Base-by-base conservation (phyloP, 2,329 filamentous ascomycete genomes). In the Pseudogymnoascus sp. region DNA sequence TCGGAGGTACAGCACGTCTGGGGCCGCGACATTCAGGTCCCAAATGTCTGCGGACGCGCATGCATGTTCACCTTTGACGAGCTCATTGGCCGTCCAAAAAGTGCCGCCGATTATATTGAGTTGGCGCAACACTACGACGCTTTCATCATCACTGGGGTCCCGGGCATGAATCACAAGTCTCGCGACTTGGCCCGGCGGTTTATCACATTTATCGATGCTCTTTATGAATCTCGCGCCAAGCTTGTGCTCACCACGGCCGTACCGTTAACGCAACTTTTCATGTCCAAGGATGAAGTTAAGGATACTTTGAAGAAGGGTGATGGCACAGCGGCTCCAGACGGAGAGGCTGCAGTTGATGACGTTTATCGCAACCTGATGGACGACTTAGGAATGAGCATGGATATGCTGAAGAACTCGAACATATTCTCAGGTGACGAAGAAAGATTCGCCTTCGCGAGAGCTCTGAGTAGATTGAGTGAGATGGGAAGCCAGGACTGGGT, bases 401-500 rank as follows among this genome's bases (percentile, higher is more conserved):
- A 85, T 57, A 86, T 89, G 73, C 78, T 99, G 67, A 95, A 95
- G 76, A 86, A 85, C 65, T 90, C 86, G 39, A 89, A 82, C 65
- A 82, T 97, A 37, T 99, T 99, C 72, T 89, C 87, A 1, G 94
- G 94, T 38, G 94, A 96, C 61, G 94, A 99, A 76, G 94, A 99
- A 74, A 83, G 90, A 0, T 99, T 99, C 76, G 94, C 94, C 0
- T 99, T 99, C 77, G 91, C 91, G 21, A 79, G 94, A 59, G 94
- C 94, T 1, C 73, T 97, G 66, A 92, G 87, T 59, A 78, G 94
- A 60, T 75, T 99, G 63, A 87, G 79, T 59, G 91, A 97, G 74
- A 99, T 99, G 94, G 90, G 91, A 18, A 94, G 90, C 71, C 83
- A 85, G 72, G 88, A 96, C 71, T 99, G 94, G 94, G 89, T 97